Percentiles rank a stretch among this genome's conserved stretches.
Evolutionary conservation across 2,329 filamentous ascomycete species (phyloP).

Genomic region (Thermothelomyces thermophilus): DNA sequence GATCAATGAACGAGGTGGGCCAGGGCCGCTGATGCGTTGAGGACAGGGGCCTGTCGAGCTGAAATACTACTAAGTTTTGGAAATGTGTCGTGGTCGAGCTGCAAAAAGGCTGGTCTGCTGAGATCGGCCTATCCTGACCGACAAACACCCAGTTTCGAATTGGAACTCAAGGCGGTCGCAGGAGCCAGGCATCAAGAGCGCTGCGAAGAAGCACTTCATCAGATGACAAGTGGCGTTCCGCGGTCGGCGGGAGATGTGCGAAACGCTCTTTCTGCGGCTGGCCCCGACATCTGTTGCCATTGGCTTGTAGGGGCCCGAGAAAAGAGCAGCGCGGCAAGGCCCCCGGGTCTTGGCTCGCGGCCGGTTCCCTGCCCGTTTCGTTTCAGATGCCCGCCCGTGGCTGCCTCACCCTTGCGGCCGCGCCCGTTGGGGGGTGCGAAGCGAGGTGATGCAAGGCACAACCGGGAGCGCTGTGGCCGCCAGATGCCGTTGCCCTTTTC

Average conservation of each 20-base stretch:
- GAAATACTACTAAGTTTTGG: too few species aligned
- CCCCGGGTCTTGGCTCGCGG: slow-evolving; percentile 9
- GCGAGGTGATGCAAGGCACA: background rate
- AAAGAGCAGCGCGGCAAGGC: background rate
- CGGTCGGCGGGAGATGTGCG: background rate
- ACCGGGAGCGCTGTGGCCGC: background rate
- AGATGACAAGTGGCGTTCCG: too few species aligned
- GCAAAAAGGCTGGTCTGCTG: too few species aligned
- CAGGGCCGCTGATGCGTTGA: too few species aligned
- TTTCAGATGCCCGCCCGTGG: slow-evolving; percentile 19
- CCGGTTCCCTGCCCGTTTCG: slow-evolving; percentile 13
- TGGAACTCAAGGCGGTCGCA: too few species aligned
- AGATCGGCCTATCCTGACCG: too few species aligned
- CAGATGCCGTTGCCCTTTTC: background rate
- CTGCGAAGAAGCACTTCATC: too few species aligned
- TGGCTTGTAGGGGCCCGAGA: background rate
- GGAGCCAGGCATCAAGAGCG: too few species aligned
- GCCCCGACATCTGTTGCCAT: background rate
- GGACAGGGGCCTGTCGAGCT: too few species aligned
- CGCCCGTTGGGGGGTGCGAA: background rate
- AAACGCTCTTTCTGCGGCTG: background rate
- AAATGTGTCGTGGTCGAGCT: too few species aligned
- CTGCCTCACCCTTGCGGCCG: slow-evolving; percentile 3
- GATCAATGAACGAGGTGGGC: too few species aligned
- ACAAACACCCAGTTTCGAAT: too few species aligned